These are phyloP conservation scores for Martiniozyma asiatica DNA, from an alignment of 1,139 yeast genomes.

Conservation along the genomic window DNA sequence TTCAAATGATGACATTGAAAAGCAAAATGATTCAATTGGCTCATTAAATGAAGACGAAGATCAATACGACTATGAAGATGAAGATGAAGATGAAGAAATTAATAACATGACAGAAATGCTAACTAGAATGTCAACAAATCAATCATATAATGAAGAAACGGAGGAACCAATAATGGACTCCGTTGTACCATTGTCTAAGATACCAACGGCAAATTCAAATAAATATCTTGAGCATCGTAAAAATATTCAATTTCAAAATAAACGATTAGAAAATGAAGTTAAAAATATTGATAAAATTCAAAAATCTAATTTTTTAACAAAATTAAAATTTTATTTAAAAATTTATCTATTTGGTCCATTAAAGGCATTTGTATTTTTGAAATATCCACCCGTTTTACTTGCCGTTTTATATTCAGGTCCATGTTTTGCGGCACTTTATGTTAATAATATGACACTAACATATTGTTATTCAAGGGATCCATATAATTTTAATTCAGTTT, in stretches of 20 bases:
- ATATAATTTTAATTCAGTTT: constrained; percentile 52
- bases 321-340: constrained; percentile 23
- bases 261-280: constrained; percentile 20
- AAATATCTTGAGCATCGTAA: constrained; percentile 15
- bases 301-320: constrained; percentile 10
- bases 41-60: neutral
- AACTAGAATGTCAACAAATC: constrained; percentile 15
- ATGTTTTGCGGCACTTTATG: constrained; percentile 58
- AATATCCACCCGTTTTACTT: constrained; percentile 63
- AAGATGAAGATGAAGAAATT: constrained; percentile 12
- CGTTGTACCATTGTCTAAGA: constrained; percentile 23
- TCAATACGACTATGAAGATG: constrained; percentile 1
- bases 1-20: constrained; percentile 5
- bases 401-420: constrained; percentile 56
- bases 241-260: constrained; percentile 13
- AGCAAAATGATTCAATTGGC: constrained; percentile 2
- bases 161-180: constrained; percentile 17
- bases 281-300: constrained; percentile 15
- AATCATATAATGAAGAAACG: constrained; percentile 9
- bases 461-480: constrained; percentile 52
- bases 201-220: constrained; percentile 19
- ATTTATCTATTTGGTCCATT: constrained; percentile 34
- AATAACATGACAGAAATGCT: constrained; percentile 14
- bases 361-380: constrained; percentile 39
- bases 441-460: constrained; percentile 65